These are phyloP conservation scores for Podila clonocystis DNA, from an alignment of 192 early-diverging fungal species.

Conservation along the genomic window DNA sequence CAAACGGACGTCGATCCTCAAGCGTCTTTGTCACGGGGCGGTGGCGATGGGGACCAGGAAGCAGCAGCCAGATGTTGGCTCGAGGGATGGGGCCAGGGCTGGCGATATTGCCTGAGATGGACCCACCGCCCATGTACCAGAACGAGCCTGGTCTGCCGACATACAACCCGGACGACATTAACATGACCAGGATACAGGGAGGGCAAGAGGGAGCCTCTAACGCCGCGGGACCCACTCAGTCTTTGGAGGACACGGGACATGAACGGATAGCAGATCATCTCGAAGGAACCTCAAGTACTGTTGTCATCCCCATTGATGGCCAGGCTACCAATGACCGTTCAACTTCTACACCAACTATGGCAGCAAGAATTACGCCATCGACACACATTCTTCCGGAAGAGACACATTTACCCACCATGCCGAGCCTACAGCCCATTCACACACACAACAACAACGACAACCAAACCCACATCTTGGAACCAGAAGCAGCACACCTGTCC, in stretches of 20 bases:
- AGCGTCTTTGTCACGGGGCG: not conserved
- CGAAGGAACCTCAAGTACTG: too few species aligned
- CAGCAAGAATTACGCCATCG: too few species aligned
- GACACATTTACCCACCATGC: not conserved
- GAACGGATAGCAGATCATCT: too few species aligned
- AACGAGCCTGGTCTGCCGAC: constrained; percentile 10
- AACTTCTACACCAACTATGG: too few species aligned
- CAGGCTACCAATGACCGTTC: too few species aligned
- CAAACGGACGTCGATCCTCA: not conserved
- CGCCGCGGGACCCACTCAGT: too few species aligned
- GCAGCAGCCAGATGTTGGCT: not conserved
- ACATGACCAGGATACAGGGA: not conserved
- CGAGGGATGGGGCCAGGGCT: not conserved
- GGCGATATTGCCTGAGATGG: constrained; percentile 14
- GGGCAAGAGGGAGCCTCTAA: too few species aligned
- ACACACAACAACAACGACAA: not conserved
- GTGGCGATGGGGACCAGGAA: not conserved
- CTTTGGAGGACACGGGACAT: too few species aligned
- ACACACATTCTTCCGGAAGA: too few species aligned
- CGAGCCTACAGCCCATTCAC: not conserved
- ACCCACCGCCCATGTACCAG: constrained; percentile 18
- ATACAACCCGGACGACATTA: constrained; percentile 10
- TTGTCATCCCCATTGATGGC: too few species aligned
- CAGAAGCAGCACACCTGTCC: not conserved
- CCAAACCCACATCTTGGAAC: not conserved